Conservation (phyloP, 1,139 yeast species). For the Magnusiomyces paraingens region DNA sequence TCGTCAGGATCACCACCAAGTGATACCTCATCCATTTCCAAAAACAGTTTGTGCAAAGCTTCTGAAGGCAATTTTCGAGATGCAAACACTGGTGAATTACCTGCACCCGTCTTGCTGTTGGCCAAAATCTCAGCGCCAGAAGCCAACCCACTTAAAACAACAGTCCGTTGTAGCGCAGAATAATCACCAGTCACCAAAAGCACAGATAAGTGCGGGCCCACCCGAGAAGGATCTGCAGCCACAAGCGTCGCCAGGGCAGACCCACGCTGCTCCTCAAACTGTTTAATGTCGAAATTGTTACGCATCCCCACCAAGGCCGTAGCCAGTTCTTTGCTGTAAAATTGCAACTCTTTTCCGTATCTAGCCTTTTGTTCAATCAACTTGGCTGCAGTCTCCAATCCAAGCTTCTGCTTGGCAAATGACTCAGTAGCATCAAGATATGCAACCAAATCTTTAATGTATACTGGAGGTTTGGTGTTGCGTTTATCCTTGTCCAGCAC, state of each 20-base stretch:
- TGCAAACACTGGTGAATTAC: constrained; percentile 37
- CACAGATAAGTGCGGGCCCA: constrained; percentile 37
- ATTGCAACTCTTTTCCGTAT: constrained; percentile 49
- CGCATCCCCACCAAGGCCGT: constrained; percentile 42
- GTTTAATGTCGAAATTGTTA: constrained; percentile 44
- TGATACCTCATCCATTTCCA: neutral
- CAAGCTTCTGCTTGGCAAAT: constrained; percentile 46
- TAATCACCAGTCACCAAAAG: constrained; percentile 55
- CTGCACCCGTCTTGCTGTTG: constrained; percentile 18
- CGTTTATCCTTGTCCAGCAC: constrained; percentile 34
- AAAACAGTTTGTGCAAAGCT: constrained; percentile 5
- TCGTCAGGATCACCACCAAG: neutral
- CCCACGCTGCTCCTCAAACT: constrained; percentile 47
- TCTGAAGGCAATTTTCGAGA: constrained; percentile 42
- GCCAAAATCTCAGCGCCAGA: constrained; percentile 37
- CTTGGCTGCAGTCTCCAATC: constrained; percentile 48
- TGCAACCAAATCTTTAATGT: constrained; percentile 53
- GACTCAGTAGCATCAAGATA: constrained; percentile 37
- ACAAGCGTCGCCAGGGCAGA: constrained; percentile 49
- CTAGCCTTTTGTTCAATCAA: constrained; percentile 48
- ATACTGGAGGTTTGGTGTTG: constrained; percentile 47
- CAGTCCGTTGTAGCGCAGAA: constrained; percentile 55
- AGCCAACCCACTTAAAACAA: constrained; percentile 49
- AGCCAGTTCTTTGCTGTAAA: constrained; percentile 44
- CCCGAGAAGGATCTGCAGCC: constrained; percentile 41